Base-by-base conservation (phyloP, 495 filamentous ascomycete species). In the Penicillium steckii region DNA sequence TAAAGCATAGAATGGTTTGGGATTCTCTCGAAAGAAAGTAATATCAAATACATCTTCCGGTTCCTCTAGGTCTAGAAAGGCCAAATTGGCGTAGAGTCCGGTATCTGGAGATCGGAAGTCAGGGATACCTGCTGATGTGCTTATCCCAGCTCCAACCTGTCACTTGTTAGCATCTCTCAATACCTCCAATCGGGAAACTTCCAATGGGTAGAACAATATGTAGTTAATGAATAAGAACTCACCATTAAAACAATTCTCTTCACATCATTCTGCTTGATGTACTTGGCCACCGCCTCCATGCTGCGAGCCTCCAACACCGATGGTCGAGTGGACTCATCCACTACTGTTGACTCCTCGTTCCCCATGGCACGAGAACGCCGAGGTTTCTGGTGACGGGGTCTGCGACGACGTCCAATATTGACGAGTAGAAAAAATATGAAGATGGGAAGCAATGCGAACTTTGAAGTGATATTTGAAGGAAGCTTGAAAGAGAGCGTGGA, bases 11-110 rank as follows among this genome's bases (percentile, higher is more conserved):
- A 98, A 98, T 0, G 95, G 92, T 19, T 80, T 72, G 1, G 94
- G 94, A 64, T 96, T 90, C 24, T 81, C 48, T 40, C 84, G 77
- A 77, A 98, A 98, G 73, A 88, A 97, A 45, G 67, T 69, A 44
- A 97, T 90, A 62, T 95, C 91, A 69, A 97, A 96, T 10, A 75
- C 80, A 33, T 77, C 78, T 66, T 87, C 85, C 8, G 92, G 85
- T 61, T 91, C 86, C 3, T 91, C 90, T 2, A 97, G 79, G 47
- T 94, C 82, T 27, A 97, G 81, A 44, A 84, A 79, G 10, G 86
- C 85, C 10, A 97, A 81, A 62, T 97, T 97, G 63, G 89, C 83
- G 69, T 97, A 98, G 46, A 95, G 80, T 13, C 90, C 90, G 0
- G 81, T 91, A 55, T 88, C 88, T 61, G 90, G 89, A 2, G 88